Base-by-base conservation (phyloP, 257 asterid genomes). In the Leptodermis oblonga region DNA sequence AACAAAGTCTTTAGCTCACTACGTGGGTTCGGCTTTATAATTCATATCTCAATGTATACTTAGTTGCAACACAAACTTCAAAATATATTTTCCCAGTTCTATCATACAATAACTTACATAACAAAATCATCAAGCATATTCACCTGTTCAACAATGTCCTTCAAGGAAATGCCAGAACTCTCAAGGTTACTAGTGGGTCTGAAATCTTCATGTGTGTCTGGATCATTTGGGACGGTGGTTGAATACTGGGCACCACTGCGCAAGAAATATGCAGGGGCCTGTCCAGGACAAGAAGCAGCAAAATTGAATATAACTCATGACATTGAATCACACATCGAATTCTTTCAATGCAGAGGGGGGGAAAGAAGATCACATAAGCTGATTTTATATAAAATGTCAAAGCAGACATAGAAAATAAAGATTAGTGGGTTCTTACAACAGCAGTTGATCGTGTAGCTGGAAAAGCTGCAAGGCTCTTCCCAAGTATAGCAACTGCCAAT, bases 201-300 rank as follows among this genome's bases (percentile, higher is more conserved):
- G 77, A 93, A 88, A 80, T 93, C 99, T 74, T 88, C 96, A 56
- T 88, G 97, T 0, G 92, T 93, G 75, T 87, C 98, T 30, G 95
- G 84, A 73, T 92, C 96, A 85, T 76, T 75, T 52, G 95, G 92
- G 69, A 74, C 83, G 56, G 81, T 49, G 9, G 90, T 83, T 52
- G 92, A 90, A 68, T 81, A 87, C 37, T 74, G 80, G 65, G 37
- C 62, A 28, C 77, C 71, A 66, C 83, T 73, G 49, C 48, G 86
- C 73, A 74, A 81, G 63, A 86, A 74, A 67, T 82, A 83, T 25
- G 82, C 70, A 70, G 90, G 75, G 70, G 79, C 92, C 90, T 90
- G 63, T 45, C 60, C 65, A 25, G 28, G 7, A 72, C 10, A 77
- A 68, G 52, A 72, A 56, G 42, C 63, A 75, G 42, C 18, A 20